Evolutionary conservation across 495 filamentous ascomycete species (phyloP), one percentile per base, ranked within the genome.

Genomic region (Daldinia concentrica): DNA sequence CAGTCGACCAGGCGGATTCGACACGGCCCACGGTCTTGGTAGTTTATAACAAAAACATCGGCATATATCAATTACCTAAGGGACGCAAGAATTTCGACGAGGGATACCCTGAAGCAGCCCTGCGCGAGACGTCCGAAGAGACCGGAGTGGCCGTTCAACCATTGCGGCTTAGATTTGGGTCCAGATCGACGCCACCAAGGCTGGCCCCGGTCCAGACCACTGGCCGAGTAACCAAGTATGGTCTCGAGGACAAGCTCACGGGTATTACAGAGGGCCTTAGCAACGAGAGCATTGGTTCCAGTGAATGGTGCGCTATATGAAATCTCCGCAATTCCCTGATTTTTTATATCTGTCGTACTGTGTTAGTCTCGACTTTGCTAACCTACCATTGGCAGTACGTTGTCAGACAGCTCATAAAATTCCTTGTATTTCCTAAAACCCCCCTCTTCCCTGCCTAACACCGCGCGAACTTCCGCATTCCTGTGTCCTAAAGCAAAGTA

Each of bases 81-180:
- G 82, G 82, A 19, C 74, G 82, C 62, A 80, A 82, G 66, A 82
- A 84, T 58, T 76, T 83, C 58, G 79, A 76, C 34, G 82, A 84
- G 72, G 69, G 74, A 58, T 77, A 80, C 70, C 76, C 80, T 26
- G 73, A 66, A 7, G 77, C 81, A 0, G 82, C 82, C 19, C 58
- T 84, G 12, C 82, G 82, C 32, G 82, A 84, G 71, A 84, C 82
- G 4, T 75, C 76, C 41, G 82, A 84, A 57, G 82, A 84, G 63
- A 81, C 82, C 29, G 82, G 82, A 19, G 64, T 80, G n/a, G 73
- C 60, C 24, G 79, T 76, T 36, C 63, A 60, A 57, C 80, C 80
- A 2, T 60, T 83, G 43, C 67, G 68, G 41, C 77, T 83, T 58
- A 73, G 74, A 55, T 79, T 84, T 54, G 73, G 68, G 56, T 76